Percentiles rank a stretch among this genome's conserved stretches.
phyloP scores from a whole-genome alignment of 2,329 filamentous ascomycete species.

The Colletotrichum tropicale region DNA sequence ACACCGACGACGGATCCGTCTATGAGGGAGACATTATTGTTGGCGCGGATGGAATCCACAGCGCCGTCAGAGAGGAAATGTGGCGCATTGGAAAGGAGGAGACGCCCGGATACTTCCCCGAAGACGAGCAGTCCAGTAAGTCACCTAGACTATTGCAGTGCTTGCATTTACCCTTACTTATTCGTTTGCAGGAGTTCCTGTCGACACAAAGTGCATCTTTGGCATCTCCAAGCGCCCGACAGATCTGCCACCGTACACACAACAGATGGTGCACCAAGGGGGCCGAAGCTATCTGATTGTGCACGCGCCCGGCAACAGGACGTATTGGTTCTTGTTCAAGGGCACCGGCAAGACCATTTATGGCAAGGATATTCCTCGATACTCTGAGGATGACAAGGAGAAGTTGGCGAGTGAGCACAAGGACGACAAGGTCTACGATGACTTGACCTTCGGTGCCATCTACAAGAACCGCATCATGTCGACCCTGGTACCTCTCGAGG shows the following conservation, averaged over 20 bases:
- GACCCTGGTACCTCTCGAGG: constrained; percentile 27
- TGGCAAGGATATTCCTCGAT: constrained; percentile 35
- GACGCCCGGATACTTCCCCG: constrained; percentile 26
- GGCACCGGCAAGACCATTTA: constrained; percentile 28
- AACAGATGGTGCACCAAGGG: constrained; percentile 16
- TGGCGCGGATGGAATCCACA: constrained; percentile 46
- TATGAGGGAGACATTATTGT: constrained; percentile 39
- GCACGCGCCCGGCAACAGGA: constrained; percentile 30
- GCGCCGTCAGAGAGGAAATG: constrained; percentile 36
- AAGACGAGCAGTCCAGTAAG: constrained; percentile 20
- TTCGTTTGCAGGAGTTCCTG: neutral
- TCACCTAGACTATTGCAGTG: too few relatives aligned
- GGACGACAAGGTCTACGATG: constrained; percentile 24
- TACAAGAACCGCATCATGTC: constrained; percentile 30
- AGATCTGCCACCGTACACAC: neutral
- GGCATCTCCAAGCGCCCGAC: constrained; percentile 34
- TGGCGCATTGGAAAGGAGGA: constrained; percentile 23
- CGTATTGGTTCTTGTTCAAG: constrained; percentile 42
- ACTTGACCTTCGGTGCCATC: constrained; percentile 32
- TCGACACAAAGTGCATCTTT: constrained; percentile 35
- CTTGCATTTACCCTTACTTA: too few relatives aligned
- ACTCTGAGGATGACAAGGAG: constrained; percentile 33
- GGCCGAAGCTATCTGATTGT: constrained; percentile 30
- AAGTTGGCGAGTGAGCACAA: constrained; percentile 26
- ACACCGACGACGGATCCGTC: constrained; percentile 29